Evolutionary conservation across 2,329 filamentous ascomycete species (phyloP).

Genomic region (Calonectria hongkongensis): DNA sequence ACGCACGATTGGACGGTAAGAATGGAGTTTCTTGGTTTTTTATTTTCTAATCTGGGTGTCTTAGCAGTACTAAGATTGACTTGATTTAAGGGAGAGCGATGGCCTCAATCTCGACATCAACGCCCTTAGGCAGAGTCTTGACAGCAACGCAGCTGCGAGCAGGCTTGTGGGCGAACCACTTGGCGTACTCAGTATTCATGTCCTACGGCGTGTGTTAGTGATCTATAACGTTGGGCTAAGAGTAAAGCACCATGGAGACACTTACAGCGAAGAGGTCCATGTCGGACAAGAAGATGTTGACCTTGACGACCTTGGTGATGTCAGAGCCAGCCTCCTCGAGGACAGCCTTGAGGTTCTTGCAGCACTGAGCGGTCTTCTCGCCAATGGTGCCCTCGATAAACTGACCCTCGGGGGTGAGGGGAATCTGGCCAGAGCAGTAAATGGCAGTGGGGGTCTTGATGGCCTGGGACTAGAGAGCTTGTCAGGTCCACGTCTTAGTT

Average conservation of each 20-base stretch:
- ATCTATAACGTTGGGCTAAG: background rate
- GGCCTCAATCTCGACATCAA: conserved; percentile 92
- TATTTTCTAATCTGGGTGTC: conserved; percentile 1
- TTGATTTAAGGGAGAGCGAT: conserved; percentile 79
- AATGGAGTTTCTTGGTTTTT: conserved; percentile 1
- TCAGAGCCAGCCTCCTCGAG: conserved; percentile 87
- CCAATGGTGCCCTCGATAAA: conserved; percentile 76
- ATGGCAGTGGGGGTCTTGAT: conserved; percentile 79
- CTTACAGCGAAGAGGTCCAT: conserved; percentile 88
- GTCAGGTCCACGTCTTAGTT: conserved; percentile 40
- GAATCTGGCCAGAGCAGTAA: conserved; percentile 85
- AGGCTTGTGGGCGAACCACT: conserved; percentile 89
- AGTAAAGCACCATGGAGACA: background rate
- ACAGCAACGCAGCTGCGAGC: conserved; percentile 93
- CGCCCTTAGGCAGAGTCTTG: conserved; percentile 89
- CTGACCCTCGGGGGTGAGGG: conserved; percentile 74
- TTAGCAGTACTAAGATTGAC: background rate
- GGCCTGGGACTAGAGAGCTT: conserved; percentile 73
- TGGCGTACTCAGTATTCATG: conserved; percentile 91
- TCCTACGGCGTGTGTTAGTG: conserved; percentile 62
- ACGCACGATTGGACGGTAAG: background rate
- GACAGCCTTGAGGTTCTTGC: conserved; percentile 89
- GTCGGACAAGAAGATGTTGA: conserved; percentile 91
- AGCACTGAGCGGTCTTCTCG: conserved; percentile 77
- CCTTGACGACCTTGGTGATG: conserved; percentile 90